Percentiles rank a stretch among this genome's conserved stretches.
phyloP scores from a whole-genome alignment of 345 rosid species.

The Reutealis trisperma region DNA sequence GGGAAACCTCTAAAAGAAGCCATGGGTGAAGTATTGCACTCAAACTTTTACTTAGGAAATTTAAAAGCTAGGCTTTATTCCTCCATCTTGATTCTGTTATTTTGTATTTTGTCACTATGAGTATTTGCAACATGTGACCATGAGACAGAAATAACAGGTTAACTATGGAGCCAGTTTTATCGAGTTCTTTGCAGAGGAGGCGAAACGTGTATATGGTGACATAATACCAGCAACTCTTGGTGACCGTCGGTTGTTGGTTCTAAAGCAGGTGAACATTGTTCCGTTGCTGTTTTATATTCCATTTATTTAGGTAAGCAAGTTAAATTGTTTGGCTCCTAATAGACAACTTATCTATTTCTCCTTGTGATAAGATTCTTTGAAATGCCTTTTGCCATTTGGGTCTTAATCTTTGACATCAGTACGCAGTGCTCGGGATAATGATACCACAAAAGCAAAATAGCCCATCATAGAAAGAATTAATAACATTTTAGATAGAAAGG shows the following conservation, averaged over 20 bases:
- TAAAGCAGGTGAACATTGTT: slow-evolving; percentile 66
- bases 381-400: not conserved
- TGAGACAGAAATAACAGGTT: slow-evolving; percentile 54
- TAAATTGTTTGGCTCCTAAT: not conserved
- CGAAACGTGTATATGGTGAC: slow-evolving; percentile 91
- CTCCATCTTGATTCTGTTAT: not conserved
- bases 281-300: not conserved
- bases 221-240: slow-evolving; percentile 75
- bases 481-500: not conserved
- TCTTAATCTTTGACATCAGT: not conserved
- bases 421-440: not conserved
- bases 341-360: not conserved
- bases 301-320: not conserved
- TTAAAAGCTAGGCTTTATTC: slow-evolving; percentile 27
- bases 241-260: slow-evolving; percentile 82
- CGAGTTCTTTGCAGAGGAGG: slow-evolving; percentile 94
- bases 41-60: slow-evolving; percentile 20
- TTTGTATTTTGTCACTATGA: not conserved
- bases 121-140: slow-evolving; percentile 14
- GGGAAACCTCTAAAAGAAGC: slow-evolving; percentile 97
- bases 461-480: not conserved
- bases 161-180: slow-evolving; percentile 86
- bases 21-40: slow-evolving; percentile 73
- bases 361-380: not conserved
- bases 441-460: not conserved